These are phyloP conservation scores for Crithidia brevicula DNA, from an alignment of 208 protist species.

Conservation along the genomic window DNA sequence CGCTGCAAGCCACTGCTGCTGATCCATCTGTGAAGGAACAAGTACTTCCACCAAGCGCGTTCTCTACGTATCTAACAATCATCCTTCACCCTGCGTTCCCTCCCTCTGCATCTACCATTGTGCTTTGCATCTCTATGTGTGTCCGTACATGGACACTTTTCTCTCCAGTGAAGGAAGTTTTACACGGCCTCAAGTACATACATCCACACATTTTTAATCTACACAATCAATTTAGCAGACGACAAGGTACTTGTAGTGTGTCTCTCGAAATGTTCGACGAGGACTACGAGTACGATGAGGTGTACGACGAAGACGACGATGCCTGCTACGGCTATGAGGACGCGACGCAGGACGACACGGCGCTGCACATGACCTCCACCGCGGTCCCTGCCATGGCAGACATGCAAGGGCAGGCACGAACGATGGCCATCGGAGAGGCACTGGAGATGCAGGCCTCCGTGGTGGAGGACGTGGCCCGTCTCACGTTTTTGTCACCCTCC, in stretches of 20 bases:
- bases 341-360: background rate
- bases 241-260: background rate
- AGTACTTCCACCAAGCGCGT: too few species aligned
- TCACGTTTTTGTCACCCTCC: conserved; percentile 23
- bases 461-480: conserved; percentile 14
- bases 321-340: conserved; percentile 21
- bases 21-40: too few species aligned
- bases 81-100: too few species aligned
- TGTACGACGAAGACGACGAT: conserved; percentile 31
- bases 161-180: too few species aligned
- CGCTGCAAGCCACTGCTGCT: too few species aligned
- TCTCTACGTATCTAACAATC: too few species aligned
- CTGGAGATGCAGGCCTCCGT: conserved; percentile 25
- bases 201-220: conserved; percentile 1
- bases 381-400: background rate
- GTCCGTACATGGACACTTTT: too few species aligned
- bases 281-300: conserved; percentile 19
- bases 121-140: too few species aligned
- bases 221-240: background rate
- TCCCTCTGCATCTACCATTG: too few species aligned
- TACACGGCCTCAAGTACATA: too few species aligned
- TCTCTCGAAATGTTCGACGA: conserved; percentile 14
- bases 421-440: conserved; percentile 20
- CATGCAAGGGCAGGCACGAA: conserved; percentile 12
- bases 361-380: background rate